phyloP scores from a whole-genome alignment of 805 yeast genomes.

The Blastobotrys chiropterorum region DNA sequence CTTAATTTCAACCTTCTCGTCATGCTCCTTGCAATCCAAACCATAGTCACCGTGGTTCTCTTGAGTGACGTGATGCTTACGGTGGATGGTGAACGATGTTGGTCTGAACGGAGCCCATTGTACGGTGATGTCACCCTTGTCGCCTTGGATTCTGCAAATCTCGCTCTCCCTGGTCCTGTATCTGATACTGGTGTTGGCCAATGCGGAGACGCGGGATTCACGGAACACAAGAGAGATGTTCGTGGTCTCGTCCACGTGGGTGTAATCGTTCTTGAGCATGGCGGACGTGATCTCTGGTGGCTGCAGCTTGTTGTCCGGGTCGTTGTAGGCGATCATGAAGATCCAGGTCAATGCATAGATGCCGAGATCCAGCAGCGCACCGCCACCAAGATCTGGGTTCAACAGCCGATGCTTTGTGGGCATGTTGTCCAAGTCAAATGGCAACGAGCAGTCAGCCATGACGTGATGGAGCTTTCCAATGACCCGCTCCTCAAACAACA shows the following conservation, averaged over 20 bases:
- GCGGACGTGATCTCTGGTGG: constrained; percentile 11
- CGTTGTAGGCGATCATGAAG: constrained; percentile 14
- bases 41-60: background rate
- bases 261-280: constrained; percentile 13
- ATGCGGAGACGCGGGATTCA: constrained; percentile 10
- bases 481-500: constrained; percentile 36
- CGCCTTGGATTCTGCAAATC: constrained; percentile 18
- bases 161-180: constrained; percentile 7
- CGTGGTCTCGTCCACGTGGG: constrained; percentile 17
- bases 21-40: background rate
- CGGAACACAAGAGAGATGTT: constrained; percentile 14
- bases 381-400: constrained; percentile 47
- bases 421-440: constrained; percentile 30
- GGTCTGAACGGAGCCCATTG: constrained; percentile 20
- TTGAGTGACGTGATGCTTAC: constrained; percentile 5
- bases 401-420: constrained; percentile 36
- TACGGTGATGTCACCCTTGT: constrained; percentile 19
- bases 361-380: constrained; percentile 52
- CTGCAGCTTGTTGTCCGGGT: constrained; percentile 15
- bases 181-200: constrained; percentile 10
- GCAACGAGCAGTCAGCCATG: constrained; percentile 38
- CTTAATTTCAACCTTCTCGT: constrained; percentile 6
- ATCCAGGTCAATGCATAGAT: constrained; percentile 44
- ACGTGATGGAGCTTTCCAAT: constrained; percentile 45
- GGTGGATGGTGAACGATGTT: constrained; percentile 15